Evolutionary conservation across 352 stramenopile genomes (phyloP), one percentile per base, ranked within the genome.

Genomic region (Globisporangium spinosum): DNA sequence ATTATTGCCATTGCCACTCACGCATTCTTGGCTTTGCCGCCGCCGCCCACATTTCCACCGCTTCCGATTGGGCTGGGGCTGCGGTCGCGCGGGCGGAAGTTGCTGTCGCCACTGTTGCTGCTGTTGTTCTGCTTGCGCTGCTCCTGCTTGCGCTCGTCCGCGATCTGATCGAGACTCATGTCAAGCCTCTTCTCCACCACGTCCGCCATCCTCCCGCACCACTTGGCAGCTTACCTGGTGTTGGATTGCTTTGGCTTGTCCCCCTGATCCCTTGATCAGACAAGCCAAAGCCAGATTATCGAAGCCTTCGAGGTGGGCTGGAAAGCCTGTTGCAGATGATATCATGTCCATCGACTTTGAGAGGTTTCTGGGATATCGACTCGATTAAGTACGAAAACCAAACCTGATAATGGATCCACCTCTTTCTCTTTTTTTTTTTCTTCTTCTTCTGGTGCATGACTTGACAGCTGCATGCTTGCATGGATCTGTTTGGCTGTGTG

Each of bases 81-180:
- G 32, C 17, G 13, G 35, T 57, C 53, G 25, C 58, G 29, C 55
- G 55, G 32, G 23, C 63, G 40, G 67, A 65, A 59, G 61, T 17
- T 40, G 66, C 32, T 0, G 57, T 29, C 43, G 66, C 22, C 1
- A 49, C 13, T 20, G 55, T 12, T 20, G 55, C 60, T n/a, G n/a
- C 22, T 62, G 38, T 10, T 56, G 40, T 57, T 59, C 17, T 54
- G 23, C 29, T 22, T 58, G 43, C 22, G 51, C 29, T 54, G 40
- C 56, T 81, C 69, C 32, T 64, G 62, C 68, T 87, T 80, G 70
- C 75, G 73, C 73, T 90, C 77, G 58, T 86, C 65, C 22, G 75
- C 76, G 67, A 90, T 93, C 54, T 89, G 70, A 29, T 89, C 84
- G 60, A 91, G 73, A 57, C 80, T 79, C 84, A 91, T 93, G 65